Base-by-base conservation (phyloP, 2,329 filamentous ascomycete genomes). In the Rutstroemia sp. region DNA sequence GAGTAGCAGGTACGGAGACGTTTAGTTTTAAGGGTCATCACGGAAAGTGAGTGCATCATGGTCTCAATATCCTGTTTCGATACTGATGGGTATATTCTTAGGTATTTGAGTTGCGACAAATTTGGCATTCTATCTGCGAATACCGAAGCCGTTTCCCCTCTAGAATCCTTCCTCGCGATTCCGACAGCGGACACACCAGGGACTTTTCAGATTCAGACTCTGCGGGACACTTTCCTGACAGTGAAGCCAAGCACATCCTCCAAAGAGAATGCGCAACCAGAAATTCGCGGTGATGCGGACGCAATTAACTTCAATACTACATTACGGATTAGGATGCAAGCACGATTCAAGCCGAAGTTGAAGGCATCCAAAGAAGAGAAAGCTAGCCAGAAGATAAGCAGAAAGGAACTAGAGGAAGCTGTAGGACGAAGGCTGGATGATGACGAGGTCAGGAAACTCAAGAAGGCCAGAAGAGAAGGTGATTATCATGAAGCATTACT, bases 11-110 rank as follows among this genome's bases (percentile, higher is more conserved):
- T 3, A 92, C 88, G 1, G 89, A 95, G 61, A 79, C 80, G 37
- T 86, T 90, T 64, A 87, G 88, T 57, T 88, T 99, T 71, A 96
- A 96, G 73, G 90, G 90, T 0, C 88, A 92, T 65, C 89, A 96
- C 72, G 92, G 91, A 61, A 87, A 82, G 87, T 92, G 69, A 58
- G 77, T 72, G 49, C 5, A 60, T 21, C 9, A 1, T 25, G 12
- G 41, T 30, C 2, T 16, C 16, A n/a, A 25, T 7, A 5, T 41
- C n/a, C 2, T 2, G 30, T 23, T 19, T 12, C 7, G 47, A 41
- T 44, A 16, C 49, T 58, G 41, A 58, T 30, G 34, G 50, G 18
- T 27, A 4, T 18, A 25, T 9, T 53, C 12, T 30, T 59, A 92
- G 88, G 67, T 96, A 94, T 69, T 80, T 97, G 2, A 84, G 87